Base-by-base conservation (phyloP, 2,329 filamentous ascomycete genomes). In the Colletotrichum incanum region DNA sequence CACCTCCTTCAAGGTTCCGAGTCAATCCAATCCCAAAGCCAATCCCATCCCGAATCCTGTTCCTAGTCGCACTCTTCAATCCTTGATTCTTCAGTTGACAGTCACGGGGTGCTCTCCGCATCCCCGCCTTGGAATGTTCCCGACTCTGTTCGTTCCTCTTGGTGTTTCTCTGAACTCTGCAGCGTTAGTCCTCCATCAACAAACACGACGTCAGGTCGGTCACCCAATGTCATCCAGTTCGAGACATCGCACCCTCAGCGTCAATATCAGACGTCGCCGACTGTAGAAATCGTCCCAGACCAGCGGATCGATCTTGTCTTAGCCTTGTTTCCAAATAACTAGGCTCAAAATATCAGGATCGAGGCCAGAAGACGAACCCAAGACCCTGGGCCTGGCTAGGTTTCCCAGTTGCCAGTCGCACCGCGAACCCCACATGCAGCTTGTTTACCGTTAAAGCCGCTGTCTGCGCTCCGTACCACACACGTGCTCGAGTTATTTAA, bases 261-360 rank as follows among this genome's bases (percentile, higher is more conserved):
- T 18, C n/a, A 62, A 62, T 34, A 39, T 37, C 45, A 50, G 31
- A 47, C 31, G 20, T 39, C 45, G n/a, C 43, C 52, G n/a, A 62
- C 47, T 34, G 31, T 31, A 34, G 28, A 5, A 50, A 28, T 12
- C n/a, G n/a, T 62, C n/a, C 34, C 20, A 16, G 28, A 23, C 26
- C 34, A 55, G 34, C 41, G 39, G 20, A 34, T 16, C 31, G 37
- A 26, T 34, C n/a, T 23, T 26, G 41, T 61, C 55, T 41, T 39
- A 47, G 43, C 52, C 61, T 71, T 23, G 55, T 71, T 67, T 61
- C 62, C 26, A n/a, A 49, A 50, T 56, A 61, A 56, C 58, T 56
- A 49, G 55, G 16, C 26, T 28, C 54, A 7, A 70, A 26, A 31
- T 28, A 56, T 56, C 37, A 28, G 18, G 26, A 7, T 31, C 52